A percentile compares a stretch with the other conserved stretches of the same genome.
Conservation (phyloP, 2,329 filamentous ascomycete genomes). For the Sarocladium brachiariae region DNA sequence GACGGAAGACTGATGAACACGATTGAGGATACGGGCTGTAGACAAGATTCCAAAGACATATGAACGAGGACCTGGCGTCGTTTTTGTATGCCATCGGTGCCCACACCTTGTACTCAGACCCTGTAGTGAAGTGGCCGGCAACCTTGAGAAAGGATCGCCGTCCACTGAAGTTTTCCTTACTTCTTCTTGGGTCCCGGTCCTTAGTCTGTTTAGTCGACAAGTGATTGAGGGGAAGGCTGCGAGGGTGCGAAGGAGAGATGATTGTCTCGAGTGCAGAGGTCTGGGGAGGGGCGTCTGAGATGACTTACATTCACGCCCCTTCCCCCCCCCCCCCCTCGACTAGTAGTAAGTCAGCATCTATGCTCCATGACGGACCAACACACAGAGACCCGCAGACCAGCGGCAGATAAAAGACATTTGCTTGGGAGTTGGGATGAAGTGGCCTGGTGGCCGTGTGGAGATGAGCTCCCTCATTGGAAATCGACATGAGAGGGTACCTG, state of each 20-base stretch:
- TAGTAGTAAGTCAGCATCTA: not conserved
- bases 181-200: not conserved
- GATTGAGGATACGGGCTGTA: not conserved
- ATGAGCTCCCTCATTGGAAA: not conserved
- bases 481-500: slow-evolving; percentile 13
- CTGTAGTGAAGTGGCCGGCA: not conserved
- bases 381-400: slow-evolving; percentile 5
- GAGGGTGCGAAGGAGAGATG: slow-evolving; percentile 4
- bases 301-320: not conserved
- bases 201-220: not conserved
- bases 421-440: not conserved
- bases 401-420: not conserved
- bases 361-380: slow-evolving; percentile 7
- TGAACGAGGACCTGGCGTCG: slow-evolving; percentile 3
- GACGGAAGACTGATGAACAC: slow-evolving; percentile 4
- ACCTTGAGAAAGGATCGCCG: not conserved
- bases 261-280: slow-evolving; percentile 1
- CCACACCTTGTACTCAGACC: slow-evolving; percentile 9
- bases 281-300: not conserved
- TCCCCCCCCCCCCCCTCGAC: too few species aligned
- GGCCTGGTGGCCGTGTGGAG: not conserved
- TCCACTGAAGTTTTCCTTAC: slow-evolving; percentile 6
- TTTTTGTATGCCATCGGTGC: slow-evolving; percentile 1
- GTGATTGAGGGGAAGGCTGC: slow-evolving; percentile 2
- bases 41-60: not conserved